A percentile compares a stretch with the other conserved stretches of the same genome.
Evolutionary conservation across 768 basidiomycete genomes (phyloP).

Genomic region (Chalciporus sphaerocephalus): DNA sequence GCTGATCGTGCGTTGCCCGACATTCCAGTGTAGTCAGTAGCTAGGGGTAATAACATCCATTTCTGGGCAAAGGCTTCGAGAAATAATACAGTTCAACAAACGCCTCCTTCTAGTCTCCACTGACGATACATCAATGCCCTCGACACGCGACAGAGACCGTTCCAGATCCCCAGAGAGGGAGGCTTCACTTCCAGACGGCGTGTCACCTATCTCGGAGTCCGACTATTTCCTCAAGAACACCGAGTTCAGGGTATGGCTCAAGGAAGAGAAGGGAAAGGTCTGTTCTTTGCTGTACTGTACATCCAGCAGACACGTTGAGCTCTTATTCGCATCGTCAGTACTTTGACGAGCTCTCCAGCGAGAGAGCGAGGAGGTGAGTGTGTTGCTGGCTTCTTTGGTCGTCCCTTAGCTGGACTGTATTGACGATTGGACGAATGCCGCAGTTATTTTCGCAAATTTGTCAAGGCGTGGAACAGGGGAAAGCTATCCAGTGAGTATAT

Average conservation of each 20-base stretch:
- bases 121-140: conserved; percentile 10
- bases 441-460: conserved; percentile 91
- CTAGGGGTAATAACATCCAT: neutral
- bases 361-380: conserved; percentile 69
- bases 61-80: neutral
- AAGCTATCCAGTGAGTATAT: conserved; percentile 52
- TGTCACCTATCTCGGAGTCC: conserved; percentile 65
- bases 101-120: neutral
- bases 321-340: conserved; percentile 48
- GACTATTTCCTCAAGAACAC: conserved; percentile 88
- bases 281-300: conserved; percentile 9
- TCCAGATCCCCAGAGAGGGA: conserved; percentile 46
- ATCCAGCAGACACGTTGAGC: neutral
- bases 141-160: conserved; percentile 16
- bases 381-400: conserved; percentile 25
- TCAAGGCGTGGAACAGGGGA: conserved; percentile 86
- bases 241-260: conserved; percentile 86
- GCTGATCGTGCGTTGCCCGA: conserved; percentile 23
- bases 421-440: conserved; percentile 16
- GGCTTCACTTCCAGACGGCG: conserved; percentile 48
- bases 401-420: conserved; percentile 18
- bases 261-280: conserved; percentile 63
- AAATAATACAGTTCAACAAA: conserved; percentile 13
- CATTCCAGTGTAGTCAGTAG: neutral
- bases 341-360: conserved; percentile 80